These are phyloP conservation scores for Pythium monospermum DNA, from an alignment of 352 stramenopile species.

Conservation along the genomic window DNA sequence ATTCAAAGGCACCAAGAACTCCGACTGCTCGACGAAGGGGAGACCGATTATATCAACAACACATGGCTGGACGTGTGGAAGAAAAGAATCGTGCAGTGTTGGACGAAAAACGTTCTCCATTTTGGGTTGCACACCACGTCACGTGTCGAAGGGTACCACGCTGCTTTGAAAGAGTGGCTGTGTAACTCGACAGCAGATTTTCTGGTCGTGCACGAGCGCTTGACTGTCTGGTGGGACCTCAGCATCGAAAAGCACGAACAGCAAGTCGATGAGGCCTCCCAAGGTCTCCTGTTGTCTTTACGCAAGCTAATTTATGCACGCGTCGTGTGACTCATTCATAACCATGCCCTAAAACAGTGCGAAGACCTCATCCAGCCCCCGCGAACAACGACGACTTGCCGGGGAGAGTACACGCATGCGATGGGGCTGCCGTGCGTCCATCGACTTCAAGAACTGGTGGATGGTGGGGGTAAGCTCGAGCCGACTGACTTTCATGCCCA, in stretches of 20 bases:
- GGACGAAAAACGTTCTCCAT: slow-evolving; percentile 6
- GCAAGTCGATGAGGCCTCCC: not conserved
- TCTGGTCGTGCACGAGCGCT: slow-evolving; percentile 3
- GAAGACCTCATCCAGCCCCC: not conserved
- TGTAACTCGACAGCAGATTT: slow-evolving; percentile 3
- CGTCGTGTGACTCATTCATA: slow-evolving; percentile 1
- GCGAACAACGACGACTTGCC: not conserved
- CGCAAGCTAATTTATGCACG: too few relatives aligned
- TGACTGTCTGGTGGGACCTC: slow-evolving; percentile 17
- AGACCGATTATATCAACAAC: slow-evolving; percentile 11
- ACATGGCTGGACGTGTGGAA: slow-evolving; percentile 22
- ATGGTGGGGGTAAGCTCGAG: not conserved
- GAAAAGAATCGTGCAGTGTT: slow-evolving; percentile 15
- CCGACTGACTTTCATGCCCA: not conserved
- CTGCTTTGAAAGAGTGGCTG: slow-evolving; percentile 13
- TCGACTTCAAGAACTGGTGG: not conserved
- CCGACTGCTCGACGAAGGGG: not conserved
- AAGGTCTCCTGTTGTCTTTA: too few relatives aligned
- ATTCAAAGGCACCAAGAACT: slow-evolving; percentile 1
- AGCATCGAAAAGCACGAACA: not conserved
- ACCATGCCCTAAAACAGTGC: not conserved
- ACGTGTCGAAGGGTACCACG: slow-evolving; percentile 20
- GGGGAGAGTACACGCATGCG: not conserved
- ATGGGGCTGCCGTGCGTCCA: not conserved
- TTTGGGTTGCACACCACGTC: slow-evolving; percentile 19